These are phyloP conservation scores for Agaricales sp. DNA, from an alignment of 1,284 basidiomycete species.

Conservation along the genomic window DNA sequence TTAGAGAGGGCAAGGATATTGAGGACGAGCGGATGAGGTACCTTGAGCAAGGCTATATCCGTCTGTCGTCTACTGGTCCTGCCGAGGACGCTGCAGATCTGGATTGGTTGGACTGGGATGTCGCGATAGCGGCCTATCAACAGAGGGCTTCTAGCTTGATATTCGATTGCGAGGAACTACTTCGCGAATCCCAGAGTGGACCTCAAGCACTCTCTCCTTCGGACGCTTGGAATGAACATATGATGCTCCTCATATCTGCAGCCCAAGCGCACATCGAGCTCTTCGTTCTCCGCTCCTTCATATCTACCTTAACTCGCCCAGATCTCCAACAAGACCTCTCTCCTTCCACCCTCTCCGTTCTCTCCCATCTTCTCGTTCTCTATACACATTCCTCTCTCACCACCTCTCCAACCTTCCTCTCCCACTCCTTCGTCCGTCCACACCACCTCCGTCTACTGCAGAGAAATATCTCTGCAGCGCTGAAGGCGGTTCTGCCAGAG, in stretches of 20 bases:
- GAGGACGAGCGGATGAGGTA: not conserved
- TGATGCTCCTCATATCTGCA: slow-evolving; percentile 13
- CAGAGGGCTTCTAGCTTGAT: slow-evolving; percentile 9
- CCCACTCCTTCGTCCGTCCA: slow-evolving; percentile 7
- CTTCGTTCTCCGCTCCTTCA: slow-evolving; percentile 13
- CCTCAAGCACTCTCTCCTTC: slow-evolving; percentile 5
- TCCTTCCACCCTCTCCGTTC: slow-evolving; percentile 5
- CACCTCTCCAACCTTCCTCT: slow-evolving; percentile 12
- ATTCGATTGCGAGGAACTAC: slow-evolving; percentile 8
- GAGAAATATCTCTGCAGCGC: slow-evolving; percentile 6
- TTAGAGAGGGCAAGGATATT: slow-evolving; percentile 1
- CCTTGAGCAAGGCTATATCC: not conserved
- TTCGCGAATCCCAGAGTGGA: slow-evolving; percentile 7
- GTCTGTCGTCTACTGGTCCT: not conserved
- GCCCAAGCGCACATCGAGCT: slow-evolving; percentile 16
- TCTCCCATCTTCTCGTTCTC: slow-evolving; percentile 11
- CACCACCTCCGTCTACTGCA: slow-evolving; percentile 10
- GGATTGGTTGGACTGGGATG: slow-evolving; percentile 9
- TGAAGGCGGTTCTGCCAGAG: slow-evolving; percentile 12
- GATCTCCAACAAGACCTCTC: not conserved
- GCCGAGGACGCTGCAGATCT: not conserved
- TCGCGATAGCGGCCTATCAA: not conserved
- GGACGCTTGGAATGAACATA: slow-evolving; percentile 15
- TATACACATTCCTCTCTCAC: slow-evolving; percentile 15
- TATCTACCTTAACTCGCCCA: slow-evolving; percentile 4